Conservation (phyloP, 495 filamentous ascomycete species). For the Aspergillus ostianus region DNA sequence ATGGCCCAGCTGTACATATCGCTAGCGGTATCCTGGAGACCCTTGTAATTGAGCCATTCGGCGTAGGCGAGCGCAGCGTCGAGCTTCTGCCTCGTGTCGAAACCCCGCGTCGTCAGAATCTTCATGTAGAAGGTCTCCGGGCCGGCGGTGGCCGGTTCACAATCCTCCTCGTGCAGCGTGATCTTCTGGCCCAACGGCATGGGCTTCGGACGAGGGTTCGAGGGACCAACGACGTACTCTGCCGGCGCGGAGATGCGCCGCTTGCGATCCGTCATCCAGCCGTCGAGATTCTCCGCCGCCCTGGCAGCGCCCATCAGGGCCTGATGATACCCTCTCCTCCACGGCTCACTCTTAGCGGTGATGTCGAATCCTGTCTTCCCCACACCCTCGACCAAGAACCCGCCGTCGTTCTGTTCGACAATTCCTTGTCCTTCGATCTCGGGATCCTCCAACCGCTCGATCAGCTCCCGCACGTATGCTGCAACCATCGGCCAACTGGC, state of each 20-base stretch:
- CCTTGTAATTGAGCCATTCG: conserved; percentile 79
- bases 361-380: conserved; percentile 66
- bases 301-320: conserved; percentile 71
- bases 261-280: conserved; percentile 67
- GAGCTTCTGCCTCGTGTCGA: conserved; percentile 68
- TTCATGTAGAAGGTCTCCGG: conserved; percentile 74
- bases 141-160: conserved; percentile 57
- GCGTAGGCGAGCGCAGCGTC: conserved; percentile 79
- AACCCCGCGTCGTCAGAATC: conserved; percentile 73
- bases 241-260: conserved; percentile 63
- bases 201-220: conserved; percentile 76
- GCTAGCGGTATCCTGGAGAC: conserved; percentile 54
- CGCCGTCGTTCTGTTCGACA: conserved; percentile 54
- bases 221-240: conserved; percentile 72
- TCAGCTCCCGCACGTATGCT: conserved; percentile 48
- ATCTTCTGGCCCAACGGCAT: conserved; percentile 55
- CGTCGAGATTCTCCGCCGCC: conserved; percentile 76
- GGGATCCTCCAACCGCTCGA: conserved; percentile 63
- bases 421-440: conserved; percentile 66
- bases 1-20: conserved; percentile 72
- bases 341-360: conserved; percentile 69
- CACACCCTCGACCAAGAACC: conserved; percentile 51
- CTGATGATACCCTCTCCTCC: conserved; percentile 81
- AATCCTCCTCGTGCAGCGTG: conserved; percentile 69
- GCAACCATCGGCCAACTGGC: conserved; percentile 66